These are phyloP conservation scores for Metarhizium humberi DNA, from an alignment of 2,329 filamentous ascomycete genomes.

Conservation along the genomic window DNA sequence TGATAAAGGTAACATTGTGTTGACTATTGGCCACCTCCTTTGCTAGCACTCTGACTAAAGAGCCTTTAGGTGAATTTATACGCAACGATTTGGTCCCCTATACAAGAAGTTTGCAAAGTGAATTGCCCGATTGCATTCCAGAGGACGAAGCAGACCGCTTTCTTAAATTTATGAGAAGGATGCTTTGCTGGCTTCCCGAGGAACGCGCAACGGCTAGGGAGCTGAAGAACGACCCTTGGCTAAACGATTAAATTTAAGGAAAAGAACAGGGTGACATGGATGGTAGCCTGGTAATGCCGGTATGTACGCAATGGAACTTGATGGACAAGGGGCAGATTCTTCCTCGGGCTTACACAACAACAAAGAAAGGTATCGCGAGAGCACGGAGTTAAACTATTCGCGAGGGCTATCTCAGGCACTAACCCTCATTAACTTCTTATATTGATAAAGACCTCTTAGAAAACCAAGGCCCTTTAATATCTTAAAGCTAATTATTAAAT, in stretches of 20 bases:
- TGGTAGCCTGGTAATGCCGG: background rate
- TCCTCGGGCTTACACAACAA: no score
- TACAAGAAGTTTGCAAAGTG: constrained; percentile 4
- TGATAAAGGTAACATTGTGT: constrained; percentile 9
- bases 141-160: constrained; percentile 9
- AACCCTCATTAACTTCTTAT: no score
- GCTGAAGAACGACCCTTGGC: constrained; percentile 15
- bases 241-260: constrained; percentile 1
- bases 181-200: constrained; percentile 16
- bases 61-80: constrained; percentile 7
- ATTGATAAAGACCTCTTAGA: no score
- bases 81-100: constrained; percentile 8
- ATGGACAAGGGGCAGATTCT: no score
- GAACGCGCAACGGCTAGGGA: constrained; percentile 15
- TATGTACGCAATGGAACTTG: background rate
- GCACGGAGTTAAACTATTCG: no score
- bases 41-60: background rate
- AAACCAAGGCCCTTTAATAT: no score
- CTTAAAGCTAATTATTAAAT: no score
- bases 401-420: no score
- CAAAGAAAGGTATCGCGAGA: no score
- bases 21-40: background rate
- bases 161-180: constrained; percentile 14
- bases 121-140: constrained; percentile 9
- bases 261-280: background rate